These are phyloP conservation scores for Pichia sp. DNA, from an alignment of 1,139 yeast genomes.

Conservation along the genomic window DNA sequence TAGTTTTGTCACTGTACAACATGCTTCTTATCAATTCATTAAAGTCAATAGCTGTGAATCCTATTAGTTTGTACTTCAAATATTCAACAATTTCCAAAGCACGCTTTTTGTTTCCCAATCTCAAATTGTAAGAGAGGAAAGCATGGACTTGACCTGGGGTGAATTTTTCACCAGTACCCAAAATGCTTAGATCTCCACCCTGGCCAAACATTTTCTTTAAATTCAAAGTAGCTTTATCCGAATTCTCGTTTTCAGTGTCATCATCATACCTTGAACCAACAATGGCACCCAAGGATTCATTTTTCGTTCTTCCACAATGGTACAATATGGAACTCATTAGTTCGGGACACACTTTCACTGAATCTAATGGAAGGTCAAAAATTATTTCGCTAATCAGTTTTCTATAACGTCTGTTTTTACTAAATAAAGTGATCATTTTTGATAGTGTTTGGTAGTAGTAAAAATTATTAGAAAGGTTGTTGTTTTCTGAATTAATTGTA, in stretches of 20 bases:
- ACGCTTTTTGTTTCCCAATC: slow-evolving; percentile 38
- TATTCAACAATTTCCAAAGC: slow-evolving; percentile 36
- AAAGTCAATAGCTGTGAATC: slow-evolving; percentile 25
- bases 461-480: slow-evolving; percentile 28
- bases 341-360: slow-evolving; percentile 36
- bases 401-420: slow-evolving; percentile 34
- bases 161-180: slow-evolving; percentile 20
- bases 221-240: neutral
- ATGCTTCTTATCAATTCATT: slow-evolving; percentile 28
- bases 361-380: slow-evolving; percentile 33
- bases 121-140: slow-evolving; percentile 38
- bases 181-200: slow-evolving; percentile 15
- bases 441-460: slow-evolving; percentile 32
- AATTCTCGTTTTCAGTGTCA: slow-evolving; percentile 7
- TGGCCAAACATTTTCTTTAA: slow-evolving; percentile 13
- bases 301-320: slow-evolving; percentile 32
- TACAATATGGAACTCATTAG: slow-evolving; percentile 35
- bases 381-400: slow-evolving; percentile 32
- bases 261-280: slow-evolving; percentile 32
- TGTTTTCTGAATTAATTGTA: slow-evolving; percentile 23
- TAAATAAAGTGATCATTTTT: slow-evolving; percentile 33
- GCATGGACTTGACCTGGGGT: slow-evolving; percentile 35
- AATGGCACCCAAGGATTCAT: slow-evolving; percentile 31
- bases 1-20: slow-evolving; percentile 11
- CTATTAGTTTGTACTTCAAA: slow-evolving; percentile 25